A percentile compares a stretch with the other conserved stretches of the same genome.
Conservation (phyloP, 2,329 filamentous ascomycete genomes). For the Rutstroemia sp. region DNA sequence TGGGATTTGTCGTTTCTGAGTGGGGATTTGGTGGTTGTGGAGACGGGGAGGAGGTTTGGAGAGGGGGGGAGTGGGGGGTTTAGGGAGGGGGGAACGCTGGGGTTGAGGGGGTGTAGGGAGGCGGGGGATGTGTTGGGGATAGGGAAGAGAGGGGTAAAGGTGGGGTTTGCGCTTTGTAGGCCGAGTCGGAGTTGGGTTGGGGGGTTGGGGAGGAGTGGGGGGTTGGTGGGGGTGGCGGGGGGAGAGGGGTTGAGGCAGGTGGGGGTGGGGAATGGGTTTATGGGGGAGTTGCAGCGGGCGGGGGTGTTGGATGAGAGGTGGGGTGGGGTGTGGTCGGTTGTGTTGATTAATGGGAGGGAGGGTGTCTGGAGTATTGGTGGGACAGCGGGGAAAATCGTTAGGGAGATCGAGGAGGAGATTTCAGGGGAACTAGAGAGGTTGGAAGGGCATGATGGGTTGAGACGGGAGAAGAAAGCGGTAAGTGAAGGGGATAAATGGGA, state of each 20-base stretch:
- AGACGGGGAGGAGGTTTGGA: conserved; percentile 15
- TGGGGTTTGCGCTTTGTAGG: conserved; percentile 20
- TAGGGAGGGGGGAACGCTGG: background rate
- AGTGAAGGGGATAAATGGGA: conserved; percentile 12
- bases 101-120: background rate
- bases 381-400: conserved; percentile 9
- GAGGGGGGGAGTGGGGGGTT: background rate
- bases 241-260: conserved; percentile 8
- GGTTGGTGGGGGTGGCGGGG: conserved; percentile 13
- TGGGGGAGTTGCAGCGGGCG: conserved; percentile 15
- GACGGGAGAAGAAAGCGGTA: background rate
- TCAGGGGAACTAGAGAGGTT: background rate
- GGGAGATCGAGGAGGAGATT: conserved; percentile 8
- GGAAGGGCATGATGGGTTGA: background rate
- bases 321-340: conserved; percentile 16
- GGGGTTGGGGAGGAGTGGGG: background rate
- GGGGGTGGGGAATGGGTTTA: conserved; percentile 2
- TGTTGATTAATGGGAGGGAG: conserved; percentile 18
- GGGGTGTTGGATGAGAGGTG: conserved; percentile 9
- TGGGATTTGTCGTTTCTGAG: conserved; percentile 22
- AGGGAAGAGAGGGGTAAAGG: conserved; percentile 3
- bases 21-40: conserved; percentile 15
- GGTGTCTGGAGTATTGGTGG: conserved; percentile 20
- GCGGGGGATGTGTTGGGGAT: no score
- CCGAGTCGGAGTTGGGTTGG: conserved; percentile 17